Conservation (phyloP, 2,329 filamentous ascomycete species). For the Aspergillus fijiensis region DNA sequence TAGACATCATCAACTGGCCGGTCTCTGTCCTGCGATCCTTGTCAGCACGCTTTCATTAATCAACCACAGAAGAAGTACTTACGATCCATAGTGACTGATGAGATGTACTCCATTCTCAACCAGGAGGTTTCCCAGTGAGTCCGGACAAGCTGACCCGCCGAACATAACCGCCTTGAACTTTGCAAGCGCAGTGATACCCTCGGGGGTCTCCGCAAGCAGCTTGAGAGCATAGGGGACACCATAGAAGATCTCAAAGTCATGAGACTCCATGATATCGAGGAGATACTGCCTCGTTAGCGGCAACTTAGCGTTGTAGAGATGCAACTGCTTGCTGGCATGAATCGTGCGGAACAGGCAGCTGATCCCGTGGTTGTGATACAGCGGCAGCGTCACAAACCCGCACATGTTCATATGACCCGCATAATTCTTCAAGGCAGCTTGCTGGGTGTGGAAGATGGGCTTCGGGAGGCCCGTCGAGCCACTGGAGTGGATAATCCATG, state of each 20-base stretch:
- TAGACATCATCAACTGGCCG: conserved; percentile 62
- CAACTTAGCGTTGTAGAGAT: conserved; percentile 55
- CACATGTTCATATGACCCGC: conserved; percentile 47
- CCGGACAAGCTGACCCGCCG: conserved; percentile 59
- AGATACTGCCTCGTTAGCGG: conserved; percentile 56
- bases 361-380: conserved; percentile 62
- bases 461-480: conserved; percentile 64
- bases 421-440: conserved; percentile 52
- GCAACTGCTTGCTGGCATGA: conserved; percentile 51
- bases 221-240: conserved; percentile 66
- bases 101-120: conserved; percentile 56
- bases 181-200: conserved; percentile 52
- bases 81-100: conserved; percentile 58
- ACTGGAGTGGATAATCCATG: conserved; percentile 51
- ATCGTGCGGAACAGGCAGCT: conserved; percentile 56
- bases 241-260: conserved; percentile 56
- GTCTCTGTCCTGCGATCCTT: conserved; percentile 53
- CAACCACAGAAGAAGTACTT: conserved; percentile 24
- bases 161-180: conserved; percentile 56
- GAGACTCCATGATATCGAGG: conserved; percentile 44
- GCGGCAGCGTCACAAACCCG: conserved; percentile 56
- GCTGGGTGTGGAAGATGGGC: conserved; percentile 60
- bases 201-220: conserved; percentile 58
- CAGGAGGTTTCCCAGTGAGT: conserved; percentile 57
- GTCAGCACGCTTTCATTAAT: not conserved